Percentiles rank a stretch among this genome's conserved stretches.
Evolutionary conservation across 495 filamentous ascomycete genomes (phyloP).

Genomic region (Trichoderma parareesei): DNA sequence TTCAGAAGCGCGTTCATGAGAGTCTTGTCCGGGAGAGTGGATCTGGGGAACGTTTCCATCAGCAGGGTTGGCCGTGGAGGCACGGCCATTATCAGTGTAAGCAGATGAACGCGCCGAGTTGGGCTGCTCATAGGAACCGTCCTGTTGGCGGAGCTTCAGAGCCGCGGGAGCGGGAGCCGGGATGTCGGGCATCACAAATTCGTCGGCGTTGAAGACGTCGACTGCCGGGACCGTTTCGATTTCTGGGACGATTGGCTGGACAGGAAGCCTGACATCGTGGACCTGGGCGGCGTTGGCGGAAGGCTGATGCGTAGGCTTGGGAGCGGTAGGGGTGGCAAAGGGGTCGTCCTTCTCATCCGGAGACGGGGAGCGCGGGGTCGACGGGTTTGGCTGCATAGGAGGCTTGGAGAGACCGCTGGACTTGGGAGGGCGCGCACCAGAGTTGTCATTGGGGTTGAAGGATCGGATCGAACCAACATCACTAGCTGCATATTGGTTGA

Average conservation of each 20-base stretch:
- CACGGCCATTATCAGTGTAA: slow-evolving; percentile 13
- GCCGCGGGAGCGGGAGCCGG: slow-evolving; percentile 7
- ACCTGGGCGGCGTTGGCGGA: slow-evolving; percentile 6
- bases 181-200: slow-evolving; percentile 9
- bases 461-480: slow-evolving; percentile 56
- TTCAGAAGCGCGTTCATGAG: neutral
- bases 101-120: slow-evolving; percentile 15
- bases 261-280: slow-evolving; percentile 10
- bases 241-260: slow-evolving; percentile 12
- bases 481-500: slow-evolving; percentile 47
- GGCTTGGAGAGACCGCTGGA: slow-evolving; percentile 15
- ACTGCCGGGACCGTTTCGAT: slow-evolving; percentile 21
- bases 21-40: slow-evolving; percentile 5
- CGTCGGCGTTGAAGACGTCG: slow-evolving; percentile 8
- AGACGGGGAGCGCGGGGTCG: slow-evolving; percentile 16
- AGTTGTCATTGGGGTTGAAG: slow-evolving; percentile 42
- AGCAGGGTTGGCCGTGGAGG: slow-evolving; percentile 10
- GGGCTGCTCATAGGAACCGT: neutral
- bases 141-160: neutral
- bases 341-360: slow-evolving; percentile 9
- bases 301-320: slow-evolving; percentile 18
- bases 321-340: slow-evolving; percentile 14
- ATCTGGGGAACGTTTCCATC: slow-evolving; percentile 19
- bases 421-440: slow-evolving; percentile 21
- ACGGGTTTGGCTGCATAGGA: slow-evolving; percentile 13